phyloP scores from a whole-genome alignment of 2,329 filamentous ascomycete species.

The Stylonectria norvegica region DNA sequence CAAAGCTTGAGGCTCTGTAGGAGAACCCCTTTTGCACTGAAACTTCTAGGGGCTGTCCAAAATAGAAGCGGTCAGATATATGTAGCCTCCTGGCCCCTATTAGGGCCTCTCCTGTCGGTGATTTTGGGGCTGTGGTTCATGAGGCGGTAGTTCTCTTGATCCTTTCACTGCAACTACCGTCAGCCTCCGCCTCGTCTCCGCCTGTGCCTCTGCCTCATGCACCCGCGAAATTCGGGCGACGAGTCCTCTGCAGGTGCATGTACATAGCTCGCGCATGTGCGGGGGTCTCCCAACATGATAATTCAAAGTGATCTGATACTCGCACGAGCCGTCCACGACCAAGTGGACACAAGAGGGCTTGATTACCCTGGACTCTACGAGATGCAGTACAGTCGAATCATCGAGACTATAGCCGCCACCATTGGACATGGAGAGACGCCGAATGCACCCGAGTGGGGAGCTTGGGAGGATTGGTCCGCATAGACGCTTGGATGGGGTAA shows the following conservation, averaged over 20 bases:
- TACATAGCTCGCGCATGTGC: conserved; percentile 17
- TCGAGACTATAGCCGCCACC: conserved; percentile 18
- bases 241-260: conserved; percentile 8
- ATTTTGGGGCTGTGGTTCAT: neutral
- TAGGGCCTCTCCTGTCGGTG: conserved; percentile 11
- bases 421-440: conserved; percentile 24
- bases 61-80: conserved; percentile 10
- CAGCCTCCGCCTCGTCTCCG: conserved; percentile 1
- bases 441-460: conserved; percentile 17
- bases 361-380: conserved; percentile 24
- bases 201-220: conserved; percentile 14
- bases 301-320: conserved; percentile 21
- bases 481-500: conserved; percentile 18
- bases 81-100: conserved; percentile 1
- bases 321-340: conserved; percentile 16
- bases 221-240: neutral
- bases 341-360: conserved; percentile 17
- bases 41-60: conserved; percentile 16
- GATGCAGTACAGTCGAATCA: conserved; percentile 3
- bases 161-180: neutral
- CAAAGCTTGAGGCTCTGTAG: conserved; percentile 24
- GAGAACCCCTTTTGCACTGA: conserved; percentile 26
- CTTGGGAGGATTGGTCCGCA: conserved; percentile 8
- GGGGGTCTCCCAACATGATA: conserved; percentile 20
- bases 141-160: neutral